Conservation (phyloP, 441 rosid genomes). For the Gossypium gossypioides region DNA sequence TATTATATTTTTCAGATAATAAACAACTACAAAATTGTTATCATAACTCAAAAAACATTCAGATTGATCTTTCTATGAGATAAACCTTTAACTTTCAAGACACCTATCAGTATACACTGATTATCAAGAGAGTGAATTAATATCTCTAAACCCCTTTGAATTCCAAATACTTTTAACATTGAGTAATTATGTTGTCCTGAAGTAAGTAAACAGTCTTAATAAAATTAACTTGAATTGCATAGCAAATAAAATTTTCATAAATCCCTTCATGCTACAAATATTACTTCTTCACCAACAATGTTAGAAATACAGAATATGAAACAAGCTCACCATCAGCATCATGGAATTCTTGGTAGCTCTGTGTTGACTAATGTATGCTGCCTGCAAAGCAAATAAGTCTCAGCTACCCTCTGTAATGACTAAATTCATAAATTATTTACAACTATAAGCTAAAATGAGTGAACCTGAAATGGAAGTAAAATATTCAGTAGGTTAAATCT, state of each 20-base stretch:
- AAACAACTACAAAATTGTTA: not conserved
- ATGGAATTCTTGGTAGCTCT: conserved; percentile 29
- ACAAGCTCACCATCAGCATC: conserved; percentile 67
- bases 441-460: conserved; percentile 17
- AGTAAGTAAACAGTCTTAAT: not conserved
- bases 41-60: not conserved
- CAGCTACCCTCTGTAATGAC: conserved; percentile 13
- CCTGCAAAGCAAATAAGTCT: conserved; percentile 39
- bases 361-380: conserved; percentile 57
- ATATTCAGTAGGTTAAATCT: conserved; percentile 64
- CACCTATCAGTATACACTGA: not conserved
- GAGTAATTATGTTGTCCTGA: not conserved
- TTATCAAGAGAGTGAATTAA: not conserved
- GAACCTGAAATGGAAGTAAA: conserved; percentile 78
- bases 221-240: not conserved
- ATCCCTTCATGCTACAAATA: not conserved
- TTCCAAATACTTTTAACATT: conserved; percentile 4
- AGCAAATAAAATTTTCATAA: not conserved
- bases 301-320: not conserved
- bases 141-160: conserved; percentile 1
- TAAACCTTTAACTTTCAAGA: not conserved
- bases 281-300: conserved; percentile 7
- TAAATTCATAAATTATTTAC: not conserved
- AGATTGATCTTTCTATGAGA: not conserved
- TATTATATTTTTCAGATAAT: not conserved